Base-by-base conservation (phyloP, 1,139 yeast species). In the Nadsonia starkeyi-henricii region DNA sequence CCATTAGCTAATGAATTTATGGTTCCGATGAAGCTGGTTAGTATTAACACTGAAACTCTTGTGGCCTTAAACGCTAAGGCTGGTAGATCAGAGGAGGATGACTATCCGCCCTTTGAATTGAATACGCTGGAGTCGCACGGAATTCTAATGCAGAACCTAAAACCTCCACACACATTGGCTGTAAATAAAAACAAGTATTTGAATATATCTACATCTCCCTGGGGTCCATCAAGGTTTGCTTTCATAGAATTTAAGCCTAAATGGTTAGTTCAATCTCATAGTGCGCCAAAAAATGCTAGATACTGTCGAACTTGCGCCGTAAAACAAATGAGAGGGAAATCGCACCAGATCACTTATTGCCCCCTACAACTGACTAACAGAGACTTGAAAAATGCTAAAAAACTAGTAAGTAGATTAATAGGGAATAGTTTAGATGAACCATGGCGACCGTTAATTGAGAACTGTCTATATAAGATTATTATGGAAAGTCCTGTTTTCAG, bases 231-330 rank as follows among this genome's bases (percentile, higher is more conserved):
- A 9, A n/a, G n/a, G 15, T 21, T 12, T 7, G 43, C 28, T 41
- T n/a, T 41, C 5, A 20, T 41, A 13, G 49, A 47, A 28, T 28
- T 43, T 28, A 47, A 47, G 46, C 49, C 49, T 23, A 47, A 47
- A 23, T 47, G 49, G 49, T 41, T 47, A 21, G 23, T 47, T 2
- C 49, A 43, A 43, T 41, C 44, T 41, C 49, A 39, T 30, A 43
- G 41, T 15, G 49, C 46, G 2, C 46, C 46, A 12, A 13, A 2
- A 2, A 26, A 47, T 20, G 26, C 44, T 21, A 9, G 20, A 17
- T 39, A 43, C 20, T 47, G 49, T 20, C 43, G 49, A 17, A 47
- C 49, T 13, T 47, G 49, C 20, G 49, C 49, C 7, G 13, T 47
- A n/a, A 36, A 39, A 21, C 46, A 30, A 23, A 43, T 36, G 41